Evolutionary conservation across 352 stramenopile genomes (phyloP), one percentile per base, ranked within the genome.

Genomic region (Pythium folliculosum): DNA sequence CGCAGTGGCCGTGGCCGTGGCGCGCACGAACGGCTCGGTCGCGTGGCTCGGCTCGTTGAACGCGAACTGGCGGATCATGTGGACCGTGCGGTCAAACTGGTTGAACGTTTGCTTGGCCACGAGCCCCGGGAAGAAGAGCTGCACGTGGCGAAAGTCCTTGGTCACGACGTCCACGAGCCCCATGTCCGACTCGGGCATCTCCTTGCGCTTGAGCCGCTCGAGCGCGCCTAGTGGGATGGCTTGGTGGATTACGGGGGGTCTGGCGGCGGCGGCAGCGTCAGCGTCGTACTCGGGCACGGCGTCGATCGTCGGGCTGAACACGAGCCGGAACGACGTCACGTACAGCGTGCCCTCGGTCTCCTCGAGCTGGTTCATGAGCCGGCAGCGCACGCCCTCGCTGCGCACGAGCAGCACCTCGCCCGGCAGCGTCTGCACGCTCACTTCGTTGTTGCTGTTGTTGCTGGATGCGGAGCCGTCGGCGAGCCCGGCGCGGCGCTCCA

Each of bases 31-130:
- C 32, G 86, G 75, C 23, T 82, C 71, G 23, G 82, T 62, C 48
- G 77, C 78, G 0, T 75, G 75, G 7, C 73, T 66, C 0, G 83
- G 76, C n/a, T 91, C 80, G 19, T 76, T 73, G 17, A 91, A 77
- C 10, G 82, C 81, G 37, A 91, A 75, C 63, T 90, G 80, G 1
- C 80, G 73, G 19, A 94, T 81, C 23, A 90, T 67, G 17, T 74
- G 65, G 56, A 80, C 85, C 7, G 85, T 88, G 13, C 80, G 72
- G 50, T 94, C 87, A 50, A 95, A 94, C 35, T 80, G 71, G 50
- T 78, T 88, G 66, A 92, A 95, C 25, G 84, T 92, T 47, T 94
- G 87, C 54, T 89, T 86, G 47, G 80, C 78, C 1, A 95, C 82
- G 17, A 95, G 72, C 3, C 85, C 84, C 51, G 82, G 75, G 60